A percentile compares a stretch with the other conserved stretches of the same genome.
Evolutionary conservation across 441 rosid species (phyloP).

Genomic region (Arabidopsis hybrid): DNA sequence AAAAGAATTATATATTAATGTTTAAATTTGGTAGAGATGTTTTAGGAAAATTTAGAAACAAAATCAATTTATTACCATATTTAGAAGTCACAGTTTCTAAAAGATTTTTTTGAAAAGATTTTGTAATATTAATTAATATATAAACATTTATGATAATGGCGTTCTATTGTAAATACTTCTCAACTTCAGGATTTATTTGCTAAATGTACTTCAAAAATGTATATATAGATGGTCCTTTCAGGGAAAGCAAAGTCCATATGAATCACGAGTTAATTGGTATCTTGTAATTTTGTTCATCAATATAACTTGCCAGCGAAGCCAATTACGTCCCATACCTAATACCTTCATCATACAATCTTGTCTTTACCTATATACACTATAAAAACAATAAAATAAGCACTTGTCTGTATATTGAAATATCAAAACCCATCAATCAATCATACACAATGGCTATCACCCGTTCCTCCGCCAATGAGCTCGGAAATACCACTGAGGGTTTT

Average conservation of each 20-base stretch:
- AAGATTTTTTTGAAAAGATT: too few species aligned
- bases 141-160: too few species aligned
- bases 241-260: neutral
- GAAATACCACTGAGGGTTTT: conserved; percentile 11
- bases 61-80: too few species aligned
- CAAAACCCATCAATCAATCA: neutral
- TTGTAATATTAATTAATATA: too few species aligned
- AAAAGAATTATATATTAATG: too few species aligned
- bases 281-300: neutral
- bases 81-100: too few species aligned
- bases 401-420: neutral
- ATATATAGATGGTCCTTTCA: too few species aligned
- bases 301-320: neutral
- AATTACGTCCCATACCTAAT: neutral
- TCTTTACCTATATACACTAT: neutral
- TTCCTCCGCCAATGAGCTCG: conserved; percentile 6
- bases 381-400: neutral
- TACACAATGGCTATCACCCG: neutral
- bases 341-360: neutral
- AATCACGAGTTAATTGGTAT: neutral
- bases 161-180: too few species aligned
- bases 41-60: too few species aligned
- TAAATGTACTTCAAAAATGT: too few species aligned
- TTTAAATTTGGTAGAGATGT: too few species aligned
- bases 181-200: too few species aligned